phyloP scores from a whole-genome alignment of 305 asterid genomes.

The Rubia balearica region DNA sequence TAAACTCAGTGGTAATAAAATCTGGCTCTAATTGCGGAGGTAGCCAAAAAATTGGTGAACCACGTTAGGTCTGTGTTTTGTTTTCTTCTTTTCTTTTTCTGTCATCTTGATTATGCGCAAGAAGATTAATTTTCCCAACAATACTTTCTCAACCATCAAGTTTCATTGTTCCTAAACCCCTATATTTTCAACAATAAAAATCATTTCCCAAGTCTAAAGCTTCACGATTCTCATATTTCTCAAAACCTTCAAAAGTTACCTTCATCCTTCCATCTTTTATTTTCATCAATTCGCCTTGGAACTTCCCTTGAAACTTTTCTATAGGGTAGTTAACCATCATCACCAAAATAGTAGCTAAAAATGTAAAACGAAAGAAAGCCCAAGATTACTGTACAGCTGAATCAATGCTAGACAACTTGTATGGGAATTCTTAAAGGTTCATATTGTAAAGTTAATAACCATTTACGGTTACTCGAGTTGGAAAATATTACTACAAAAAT shows the following conservation, averaged over 20 bases:
- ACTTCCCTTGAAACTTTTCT: conserved; percentile 50
- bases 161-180: conserved; percentile 51
- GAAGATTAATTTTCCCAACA: no score
- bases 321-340: conserved; percentile 60
- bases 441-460: neutral
- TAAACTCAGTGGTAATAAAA: no score
- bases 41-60: no score
- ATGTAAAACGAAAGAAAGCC: conserved; percentile 17
- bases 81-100: no score
- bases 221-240: conserved; percentile 84
- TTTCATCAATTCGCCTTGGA: conserved; percentile 58
- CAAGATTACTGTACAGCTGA: no score
- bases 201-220: conserved; percentile 86
- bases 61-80: no score
- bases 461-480: neutral
- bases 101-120: no score
- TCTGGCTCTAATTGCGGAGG: no score
- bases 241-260: no score
- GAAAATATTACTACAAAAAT: conserved; percentile 19
- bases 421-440: no score
- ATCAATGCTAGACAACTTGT: no score
- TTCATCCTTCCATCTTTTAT: conserved; percentile 78
- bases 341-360: conserved; percentile 50
- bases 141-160: conserved; percentile 58
- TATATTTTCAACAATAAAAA: conserved; percentile 48